Percentiles rank a stretch among this genome's conserved stretches.
Evolutionary conservation across 148 eudicot species (phyloP).

Genomic region (Rhododendron kiyosumense): DNA sequence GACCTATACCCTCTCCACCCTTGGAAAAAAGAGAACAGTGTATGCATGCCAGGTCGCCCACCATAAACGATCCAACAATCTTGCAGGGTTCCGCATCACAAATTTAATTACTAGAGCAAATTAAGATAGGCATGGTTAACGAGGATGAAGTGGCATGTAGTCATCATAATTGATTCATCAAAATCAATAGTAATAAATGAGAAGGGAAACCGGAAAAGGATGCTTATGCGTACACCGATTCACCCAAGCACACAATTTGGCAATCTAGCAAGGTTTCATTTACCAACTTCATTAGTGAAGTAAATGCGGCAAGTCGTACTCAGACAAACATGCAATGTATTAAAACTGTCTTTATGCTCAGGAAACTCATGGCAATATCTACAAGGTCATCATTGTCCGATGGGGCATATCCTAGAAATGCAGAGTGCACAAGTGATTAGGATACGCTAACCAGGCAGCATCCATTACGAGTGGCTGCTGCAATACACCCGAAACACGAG

Average conservation of each 20-base stretch:
- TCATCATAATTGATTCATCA: neutral
- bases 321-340: neutral
- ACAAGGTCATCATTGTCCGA: neutral
- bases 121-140: neutral
- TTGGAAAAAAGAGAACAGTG: neutral
- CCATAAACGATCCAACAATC: neutral
- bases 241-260: neutral
- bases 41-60: neutral
- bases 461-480: conserved; percentile 68
- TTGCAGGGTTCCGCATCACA: neutral
- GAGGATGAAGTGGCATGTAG: neutral
- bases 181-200: neutral
- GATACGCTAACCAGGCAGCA: conserved; percentile 95
- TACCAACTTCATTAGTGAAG: neutral
- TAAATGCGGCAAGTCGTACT: neutral
- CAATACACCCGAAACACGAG: conserved; percentile 91
- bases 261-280: neutral
- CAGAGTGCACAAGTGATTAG: conserved; percentile 25
- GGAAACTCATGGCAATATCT: neutral
- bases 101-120: neutral
- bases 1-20: neutral
- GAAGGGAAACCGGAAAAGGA: neutral
- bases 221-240: neutral
- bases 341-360: neutral
- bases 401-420: neutral